Evolutionary conservation across 257 asterid species (phyloP).

Genomic region (Mentha longifolia): DNA sequence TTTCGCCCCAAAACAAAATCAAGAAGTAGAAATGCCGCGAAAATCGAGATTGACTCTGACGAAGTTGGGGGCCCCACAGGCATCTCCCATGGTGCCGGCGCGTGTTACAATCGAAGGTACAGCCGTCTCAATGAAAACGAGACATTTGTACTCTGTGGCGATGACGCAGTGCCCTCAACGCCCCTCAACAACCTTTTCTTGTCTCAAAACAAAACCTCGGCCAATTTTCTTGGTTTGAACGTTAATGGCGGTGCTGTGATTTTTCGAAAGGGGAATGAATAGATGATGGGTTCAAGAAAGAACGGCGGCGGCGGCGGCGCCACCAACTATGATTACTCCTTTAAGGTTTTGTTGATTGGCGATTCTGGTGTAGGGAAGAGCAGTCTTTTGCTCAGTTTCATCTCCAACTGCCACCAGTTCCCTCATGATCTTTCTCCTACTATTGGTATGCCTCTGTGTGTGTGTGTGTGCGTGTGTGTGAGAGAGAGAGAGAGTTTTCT

Average conservation of each 20-base stretch:
- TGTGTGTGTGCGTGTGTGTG: background rate
- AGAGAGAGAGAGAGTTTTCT: background rate
- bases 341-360: slow-evolving; percentile 80
- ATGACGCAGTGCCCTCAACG: no score
- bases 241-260: slow-evolving; percentile 20
- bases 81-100: slow-evolving; percentile 47
- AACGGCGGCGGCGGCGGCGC: slow-evolving; percentile 13
- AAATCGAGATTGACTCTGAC: slow-evolving; percentile 22
- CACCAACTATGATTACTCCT: slow-evolving; percentile 68
- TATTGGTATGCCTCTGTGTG: slow-evolving; percentile 51
- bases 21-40: slow-evolving; percentile 31
- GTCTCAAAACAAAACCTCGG: background rate
- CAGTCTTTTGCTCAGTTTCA: slow-evolving; percentile 72
- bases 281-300: slow-evolving; percentile 50
- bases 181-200: slow-evolving; percentile 38
- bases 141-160: slow-evolving; percentile 51
- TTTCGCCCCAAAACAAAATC: background rate
- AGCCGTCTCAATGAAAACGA: slow-evolving; percentile 54
- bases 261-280: background rate
- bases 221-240: slow-evolving; percentile 33
- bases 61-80: slow-evolving; percentile 34
- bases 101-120: slow-evolving; percentile 56
- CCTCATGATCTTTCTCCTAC: slow-evolving; percentile 72
- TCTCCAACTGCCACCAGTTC: slow-evolving; percentile 58
- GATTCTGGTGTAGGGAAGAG: slow-evolving; percentile 94